phyloP scores from a whole-genome alignment of 2,329 filamentous ascomycete species.

The Pseudodiploospora longispora region DNA sequence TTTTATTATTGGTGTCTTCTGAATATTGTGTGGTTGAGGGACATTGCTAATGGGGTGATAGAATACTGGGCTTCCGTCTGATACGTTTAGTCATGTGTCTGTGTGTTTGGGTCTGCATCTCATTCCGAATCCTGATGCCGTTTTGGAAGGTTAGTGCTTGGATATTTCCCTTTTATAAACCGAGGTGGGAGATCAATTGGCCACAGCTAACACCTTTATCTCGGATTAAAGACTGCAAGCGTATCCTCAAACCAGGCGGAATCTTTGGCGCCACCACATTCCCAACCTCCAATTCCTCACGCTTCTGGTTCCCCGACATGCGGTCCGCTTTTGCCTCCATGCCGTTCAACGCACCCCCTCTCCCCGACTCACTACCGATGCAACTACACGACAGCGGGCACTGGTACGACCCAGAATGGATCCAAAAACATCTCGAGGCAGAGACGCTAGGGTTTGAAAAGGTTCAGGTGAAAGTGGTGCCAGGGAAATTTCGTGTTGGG shows the following conservation, averaged over 20 bases:
- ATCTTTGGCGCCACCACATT: slow-evolving; percentile 30
- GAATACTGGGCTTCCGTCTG: slow-evolving; percentile 31
- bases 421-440: slow-evolving; percentile 25
- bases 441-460: slow-evolving; percentile 27
- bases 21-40: neutral
- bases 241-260: slow-evolving; percentile 31
- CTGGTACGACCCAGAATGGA: slow-evolving; percentile 32
- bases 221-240: slow-evolving; percentile 24
- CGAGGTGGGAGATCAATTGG: neutral
- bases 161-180: neutral
- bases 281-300: slow-evolving; percentile 22
- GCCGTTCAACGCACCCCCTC: slow-evolving; percentile 30
- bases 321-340: slow-evolving; percentile 31
- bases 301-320: slow-evolving; percentile 30
- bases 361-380: slow-evolving; percentile 26
- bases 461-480: slow-evolving; percentile 25
- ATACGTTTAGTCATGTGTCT: slow-evolving; percentile 35
- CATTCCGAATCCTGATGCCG: slow-evolving; percentile 31
- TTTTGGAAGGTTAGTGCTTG: slow-evolving; percentile 18
- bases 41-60: slow-evolving; percentile 9
- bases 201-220: neutral
- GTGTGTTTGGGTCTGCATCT: slow-evolving; percentile 40
- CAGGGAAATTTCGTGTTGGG: slow-evolving; percentile 21
- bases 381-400: slow-evolving; percentile 30
- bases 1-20: neutral